A percentile compares a stretch with the other conserved stretches of the same genome.
These are phyloP conservation scores for Hyparrhenia diplandra DNA, from an alignment of 176 grass and related monocot species.

Conservation along the genomic window DNA sequence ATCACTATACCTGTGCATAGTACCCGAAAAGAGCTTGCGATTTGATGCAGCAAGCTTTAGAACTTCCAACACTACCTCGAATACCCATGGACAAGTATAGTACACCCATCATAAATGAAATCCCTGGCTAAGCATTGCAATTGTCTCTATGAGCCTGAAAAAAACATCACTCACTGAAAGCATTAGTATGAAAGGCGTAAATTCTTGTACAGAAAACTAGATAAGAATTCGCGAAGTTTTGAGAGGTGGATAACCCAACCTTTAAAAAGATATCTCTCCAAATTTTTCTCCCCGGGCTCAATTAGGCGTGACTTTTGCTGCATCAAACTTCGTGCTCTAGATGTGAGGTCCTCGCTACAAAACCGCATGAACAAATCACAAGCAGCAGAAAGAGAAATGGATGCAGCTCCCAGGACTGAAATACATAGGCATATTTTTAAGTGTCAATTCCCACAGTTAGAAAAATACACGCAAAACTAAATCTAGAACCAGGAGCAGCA, in stretches of 20 bases:
- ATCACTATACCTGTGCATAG: slow-evolving; percentile 84
- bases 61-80: slow-evolving; percentile 93
- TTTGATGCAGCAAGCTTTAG: slow-evolving; percentile 85
- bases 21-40: slow-evolving; percentile 80
- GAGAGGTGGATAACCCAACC: slow-evolving; percentile 42
- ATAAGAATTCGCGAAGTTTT: not conserved
- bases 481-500: not conserved
- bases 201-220: not conserved
- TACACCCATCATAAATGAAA: slow-evolving; percentile 87
- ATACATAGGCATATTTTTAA: not conserved
- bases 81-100: slow-evolving; percentile 86
- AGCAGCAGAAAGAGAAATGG: slow-evolving; percentile 89
- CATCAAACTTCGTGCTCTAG: slow-evolving; percentile 93
- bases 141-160: slow-evolving; percentile 86
- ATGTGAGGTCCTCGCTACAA: slow-evolving; percentile 91
- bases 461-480: not conserved
- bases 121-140: slow-evolving; percentile 98
- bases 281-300: slow-evolving; percentile 97
- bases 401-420: slow-evolving; percentile 94
- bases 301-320: slow-evolving; percentile 85
- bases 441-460: not conserved
- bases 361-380: slow-evolving; percentile 97
- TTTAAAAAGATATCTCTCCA: slow-evolving; percentile 97
- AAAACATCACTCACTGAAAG: not conserved
- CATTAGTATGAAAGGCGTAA: not conserved